Conservation (phyloP, 352 stramenopile genomes). For the Phytophthora capsici region DNA sequence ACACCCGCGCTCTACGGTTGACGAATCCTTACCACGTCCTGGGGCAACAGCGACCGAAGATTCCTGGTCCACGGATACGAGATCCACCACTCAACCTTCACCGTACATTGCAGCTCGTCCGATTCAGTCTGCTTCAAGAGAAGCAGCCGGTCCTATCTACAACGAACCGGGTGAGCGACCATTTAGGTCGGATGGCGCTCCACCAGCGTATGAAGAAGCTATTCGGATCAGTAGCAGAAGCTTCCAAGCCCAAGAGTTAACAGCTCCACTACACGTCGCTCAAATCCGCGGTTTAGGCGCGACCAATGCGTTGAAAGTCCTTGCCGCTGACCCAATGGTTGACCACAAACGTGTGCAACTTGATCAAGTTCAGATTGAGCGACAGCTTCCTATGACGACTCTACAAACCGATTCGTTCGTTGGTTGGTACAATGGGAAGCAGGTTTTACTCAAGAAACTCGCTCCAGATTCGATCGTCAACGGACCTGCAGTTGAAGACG, state of each 20-base stretch:
- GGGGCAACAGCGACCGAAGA: conserved; percentile 11
- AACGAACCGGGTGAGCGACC: neutral
- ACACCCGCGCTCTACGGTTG: conserved; percentile 13
- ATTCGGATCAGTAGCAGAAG: neutral
- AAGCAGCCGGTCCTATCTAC: neutral
- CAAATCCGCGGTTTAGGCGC: conserved; percentile 16
- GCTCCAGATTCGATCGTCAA: conserved; percentile 10
- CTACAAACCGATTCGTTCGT: conserved; percentile 32
- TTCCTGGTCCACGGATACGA: conserved; percentile 7
- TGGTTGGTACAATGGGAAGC: conserved; percentile 16
- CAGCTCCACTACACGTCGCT: conserved; percentile 9
- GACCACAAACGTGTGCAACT: conserved; percentile 19
- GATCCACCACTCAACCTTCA: neutral
- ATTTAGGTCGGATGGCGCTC: conserved; percentile 7
- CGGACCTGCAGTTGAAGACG: conserved; percentile 26
- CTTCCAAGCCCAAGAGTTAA: neutral
- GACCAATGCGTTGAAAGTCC: conserved; percentile 16
- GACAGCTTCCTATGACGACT: conserved; percentile 34
- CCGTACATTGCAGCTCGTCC: neutral
- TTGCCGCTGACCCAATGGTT: conserved; percentile 20
- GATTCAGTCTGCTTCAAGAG: conserved; percentile 2
- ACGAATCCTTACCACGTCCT: conserved; percentile 16
- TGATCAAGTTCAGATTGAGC: conserved; percentile 17
- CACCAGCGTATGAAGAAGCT: conserved; percentile 18
- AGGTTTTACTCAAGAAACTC: conserved; percentile 27